Evolutionary conservation across 495 filamentous ascomycete species (phyloP).

Genomic region (Ramalina intermedia): DNA sequence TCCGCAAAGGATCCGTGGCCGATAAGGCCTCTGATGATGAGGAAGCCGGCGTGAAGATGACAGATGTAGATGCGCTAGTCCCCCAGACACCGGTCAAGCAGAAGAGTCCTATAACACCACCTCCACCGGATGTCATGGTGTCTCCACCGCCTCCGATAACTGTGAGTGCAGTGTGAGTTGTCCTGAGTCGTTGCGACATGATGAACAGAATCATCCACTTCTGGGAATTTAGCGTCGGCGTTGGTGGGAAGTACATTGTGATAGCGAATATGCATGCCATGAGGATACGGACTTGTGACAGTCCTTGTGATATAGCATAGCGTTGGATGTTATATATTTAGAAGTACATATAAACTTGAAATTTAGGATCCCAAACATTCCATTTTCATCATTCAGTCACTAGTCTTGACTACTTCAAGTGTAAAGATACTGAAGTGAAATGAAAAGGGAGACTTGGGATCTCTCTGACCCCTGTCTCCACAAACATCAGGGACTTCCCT

Average conservation of each 20-base stretch:
- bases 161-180: conserved; percentile 7
- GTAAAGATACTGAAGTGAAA: too few species aligned
- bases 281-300: background rate
- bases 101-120: background rate
- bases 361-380: too few species aligned
- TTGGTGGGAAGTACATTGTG: background rate
- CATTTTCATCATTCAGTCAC: too few species aligned
- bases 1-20: background rate
- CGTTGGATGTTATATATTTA: too few species aligned
- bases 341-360: too few species aligned
- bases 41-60: background rate
- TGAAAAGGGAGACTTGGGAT: too few species aligned
- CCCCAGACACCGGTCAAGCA: background rate
- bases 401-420: too few species aligned
- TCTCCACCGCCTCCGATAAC: conserved; percentile 16
- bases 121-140: background rate
- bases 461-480: too few species aligned
- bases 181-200: background rate
- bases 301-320: too few species aligned
- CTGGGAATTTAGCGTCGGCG: too few species aligned
- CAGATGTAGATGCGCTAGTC: background rate
- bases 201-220: background rate
- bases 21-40: background rate
- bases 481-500: too few species aligned
- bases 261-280: too few species aligned